These are phyloP conservation scores for Penstemon eatonii DNA, from an alignment of 257 asterid species.

Conservation along the genomic window DNA sequence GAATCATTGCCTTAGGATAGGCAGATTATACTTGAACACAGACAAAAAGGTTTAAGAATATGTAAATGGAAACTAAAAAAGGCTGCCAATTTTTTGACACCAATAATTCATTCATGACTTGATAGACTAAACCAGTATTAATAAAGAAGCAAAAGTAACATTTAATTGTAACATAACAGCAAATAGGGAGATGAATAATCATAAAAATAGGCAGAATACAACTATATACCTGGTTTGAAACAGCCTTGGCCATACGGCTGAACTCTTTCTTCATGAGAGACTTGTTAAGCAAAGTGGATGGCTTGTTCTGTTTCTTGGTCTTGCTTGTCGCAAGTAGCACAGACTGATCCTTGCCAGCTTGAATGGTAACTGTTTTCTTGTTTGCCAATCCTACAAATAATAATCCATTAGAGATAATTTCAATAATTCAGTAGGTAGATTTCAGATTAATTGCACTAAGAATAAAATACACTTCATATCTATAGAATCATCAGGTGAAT, in stretches of 20 bases:
- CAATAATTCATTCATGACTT: not conserved
- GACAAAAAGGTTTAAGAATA: no score
- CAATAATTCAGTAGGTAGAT: not conserved
- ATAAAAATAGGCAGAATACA: not conserved
- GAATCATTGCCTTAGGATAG: no score
- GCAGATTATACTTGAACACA: no score
- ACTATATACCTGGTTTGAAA: slow-evolving; percentile 66
- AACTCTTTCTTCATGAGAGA: slow-evolving; percentile 93
- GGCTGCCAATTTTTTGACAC: no score
- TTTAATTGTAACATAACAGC: not conserved
- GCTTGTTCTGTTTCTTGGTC: slow-evolving; percentile 89
- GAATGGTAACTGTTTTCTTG: slow-evolving; percentile 91
- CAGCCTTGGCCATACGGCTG: slow-evolving; percentile 91
- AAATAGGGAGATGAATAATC: not conserved
- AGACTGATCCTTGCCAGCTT: slow-evolving; percentile 72
- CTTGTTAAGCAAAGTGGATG: slow-evolving; percentile 65
- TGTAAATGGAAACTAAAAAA: no score
- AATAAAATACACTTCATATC: not conserved
- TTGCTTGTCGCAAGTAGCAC: slow-evolving; percentile 79
- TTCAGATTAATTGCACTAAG: not conserved
- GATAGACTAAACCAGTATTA: not conserved
- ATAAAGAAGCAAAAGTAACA: not conserved
- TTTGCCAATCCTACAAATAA: slow-evolving; percentile 71
- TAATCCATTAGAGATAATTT: not conserved
- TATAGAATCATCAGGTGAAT: not conserved